phyloP scores from a whole-genome alignment of 805 yeast genomes.

The Myxozyma kluyveri region DNA sequence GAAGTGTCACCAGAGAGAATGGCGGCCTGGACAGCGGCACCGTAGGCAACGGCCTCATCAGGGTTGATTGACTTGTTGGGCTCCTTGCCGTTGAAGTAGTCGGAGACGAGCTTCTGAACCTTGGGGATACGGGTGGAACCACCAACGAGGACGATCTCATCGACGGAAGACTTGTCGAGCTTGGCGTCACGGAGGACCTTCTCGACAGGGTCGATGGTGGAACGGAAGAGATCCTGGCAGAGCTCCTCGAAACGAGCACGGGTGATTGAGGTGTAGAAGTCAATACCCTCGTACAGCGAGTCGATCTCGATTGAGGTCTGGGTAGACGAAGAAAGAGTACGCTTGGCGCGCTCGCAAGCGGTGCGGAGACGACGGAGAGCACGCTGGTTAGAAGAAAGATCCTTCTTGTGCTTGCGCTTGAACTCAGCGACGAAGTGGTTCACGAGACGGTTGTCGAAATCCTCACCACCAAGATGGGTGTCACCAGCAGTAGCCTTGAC shows the following conservation, averaged over 20 bases:
- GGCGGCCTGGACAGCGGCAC: conserved; percentile 99
- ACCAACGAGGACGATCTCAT: conserved; percentile 94
- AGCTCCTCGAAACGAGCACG: conserved; percentile 98
- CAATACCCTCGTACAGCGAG: conserved; percentile 90
- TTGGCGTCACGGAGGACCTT: conserved; percentile 88
- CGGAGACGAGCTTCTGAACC: conserved; percentile 91
- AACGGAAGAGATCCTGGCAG: conserved; percentile 90
- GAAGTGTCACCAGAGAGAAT: conserved; percentile 94
- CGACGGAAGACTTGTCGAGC: conserved; percentile 82
- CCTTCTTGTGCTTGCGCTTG: conserved; percentile 98
- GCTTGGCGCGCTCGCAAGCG: conserved; percentile 99
- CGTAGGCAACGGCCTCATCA: conserved; percentile 98
- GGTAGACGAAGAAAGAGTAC: conserved; percentile 93
- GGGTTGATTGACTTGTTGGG: conserved; percentile 96
- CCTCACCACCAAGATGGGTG: conserved; percentile 97
- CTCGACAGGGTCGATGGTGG: conserved; percentile 92
- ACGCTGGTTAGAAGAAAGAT: conserved; percentile 88
- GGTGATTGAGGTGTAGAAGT: conserved; percentile 92
- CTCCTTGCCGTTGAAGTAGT: conserved; percentile 96
- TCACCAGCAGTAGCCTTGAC: conserved; percentile 94
- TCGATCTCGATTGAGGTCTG: conserved; percentile 95
- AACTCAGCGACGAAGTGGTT: conserved; percentile 90
- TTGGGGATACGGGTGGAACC: conserved; percentile 98
- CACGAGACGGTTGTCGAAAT: conserved; percentile 94
- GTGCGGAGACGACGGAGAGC: conserved; percentile 98